Evolutionary conservation across 108 stramenopile species (phyloP), one percentile per base, ranked within the genome.

Genomic region (Cylindrotheca fusiformis): DNA sequence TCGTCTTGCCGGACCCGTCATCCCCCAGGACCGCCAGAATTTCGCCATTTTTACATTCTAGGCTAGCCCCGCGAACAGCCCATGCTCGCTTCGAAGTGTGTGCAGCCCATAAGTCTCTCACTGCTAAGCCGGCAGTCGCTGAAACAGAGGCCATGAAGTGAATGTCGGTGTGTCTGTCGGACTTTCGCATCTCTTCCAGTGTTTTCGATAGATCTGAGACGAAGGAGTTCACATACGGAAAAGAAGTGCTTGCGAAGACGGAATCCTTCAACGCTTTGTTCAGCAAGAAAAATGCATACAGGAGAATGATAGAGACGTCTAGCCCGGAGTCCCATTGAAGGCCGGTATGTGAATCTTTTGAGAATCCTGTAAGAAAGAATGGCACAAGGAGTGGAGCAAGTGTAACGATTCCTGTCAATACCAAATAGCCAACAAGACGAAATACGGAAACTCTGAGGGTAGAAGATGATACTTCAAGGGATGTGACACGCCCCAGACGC

Each of bases 51-150:
- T 52, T 67, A 54, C 84, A 88, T 41, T 76, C 53, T 14, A 91
- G 36, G 59, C 80, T 87, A n/a, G 85, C 86, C 22, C 93, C 93
- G 29, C 84, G 83, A 20, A 80, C 78, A 59, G 89, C 90, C 92
- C 85, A 96, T 19, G 85, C 83, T 53, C 81, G 69, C 52, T 78
- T 77, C 18, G 76, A 71, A 27, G 79, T 67, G 60, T 86, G 88
- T n/a, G 89, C 89, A 25, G 85, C 85, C 95, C 92, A 94, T 18
- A 94, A 71, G 68, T 94, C 89, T 21, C 71, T 60, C 12, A 94
- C 89, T 21, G 32, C 68, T 4, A 94, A 44, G 0, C 93, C 93
- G 50, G 85, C 80, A 14, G 65, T 69, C 36, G 87, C 80, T 41
- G 81, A 84, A 1, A 83, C 52, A 12, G 88, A 79, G 21, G 83